Base-by-base conservation (phyloP, 352 stramenopile genomes). In the Phytophthora palmivora region DNA sequence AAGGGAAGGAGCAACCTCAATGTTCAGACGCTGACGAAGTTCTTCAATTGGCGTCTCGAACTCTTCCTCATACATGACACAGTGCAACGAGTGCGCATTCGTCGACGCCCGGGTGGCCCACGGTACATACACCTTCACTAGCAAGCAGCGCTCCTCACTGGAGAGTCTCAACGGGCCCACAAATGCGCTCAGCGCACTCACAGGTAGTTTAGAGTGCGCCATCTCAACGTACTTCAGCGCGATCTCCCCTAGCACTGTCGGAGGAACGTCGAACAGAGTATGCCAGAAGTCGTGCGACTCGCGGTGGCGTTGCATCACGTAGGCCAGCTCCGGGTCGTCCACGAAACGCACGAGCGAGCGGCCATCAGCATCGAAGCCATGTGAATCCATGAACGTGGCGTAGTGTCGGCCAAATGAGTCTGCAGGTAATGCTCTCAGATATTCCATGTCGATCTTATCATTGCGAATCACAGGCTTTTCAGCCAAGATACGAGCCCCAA, bases 171-270 rank as follows among this genome's bases (percentile, higher is more conserved):
- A 69, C 7, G 88, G 84, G 1, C 96, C 96, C 2, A 98, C 84
- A 30, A 98, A 92, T 30, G 86, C 90, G 14, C 88, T 96, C 21
- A 99, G 72, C n/a, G 96, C 92, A 33, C 88, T 92, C 34, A 99
- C 83, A 1, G 97, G 97, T 44, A 99, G 75, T 28, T 91, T 88
- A 1, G 95, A 99, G 72, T 99, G 97, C 45, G 97, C 89, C 52
- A 99, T 82, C 76, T 99, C 97, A 30, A 99, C 88, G 79, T 95
- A 98, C 73, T 99, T 99, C 39, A 99, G 85, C 21, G 85, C 90
- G 59, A 99, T 86, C 76, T 99, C 97, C 43, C 96, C 97, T 57
- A 98, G 74, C 1, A 99, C 92, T 6, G 93, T 98, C 11, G 97
- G 94, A 18, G 97, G 97, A 22, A 99, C 70, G 5, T 77, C 92